Percentiles rank a stretch among this genome's conserved stretches.
These are phyloP conservation scores for Epichloe aotearoae DNA, from an alignment of 2,329 filamentous ascomycete genomes.

Conservation along the genomic window DNA sequence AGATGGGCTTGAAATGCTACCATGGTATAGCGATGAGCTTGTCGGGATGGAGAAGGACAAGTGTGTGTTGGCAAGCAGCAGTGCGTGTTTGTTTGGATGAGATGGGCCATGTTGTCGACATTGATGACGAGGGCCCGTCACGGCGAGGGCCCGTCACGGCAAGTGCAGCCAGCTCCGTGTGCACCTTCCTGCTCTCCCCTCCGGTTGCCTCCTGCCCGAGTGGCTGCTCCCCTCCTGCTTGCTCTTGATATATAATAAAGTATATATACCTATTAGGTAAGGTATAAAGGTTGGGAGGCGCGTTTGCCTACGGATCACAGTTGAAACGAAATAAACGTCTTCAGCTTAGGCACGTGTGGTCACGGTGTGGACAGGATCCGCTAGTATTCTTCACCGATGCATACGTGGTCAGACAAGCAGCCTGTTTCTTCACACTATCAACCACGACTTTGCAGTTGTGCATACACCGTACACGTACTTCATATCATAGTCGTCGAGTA, in stretches of 20 bases:
- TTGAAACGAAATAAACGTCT: too few species aligned
- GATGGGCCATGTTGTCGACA: not conserved
- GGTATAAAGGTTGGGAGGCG: too few species aligned
- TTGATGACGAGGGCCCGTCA: not conserved
- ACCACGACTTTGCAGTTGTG: not conserved
- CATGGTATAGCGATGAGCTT: not conserved
- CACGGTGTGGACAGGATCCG: not conserved
- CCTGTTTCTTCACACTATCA: not conserved
- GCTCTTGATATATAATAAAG: too few species aligned
- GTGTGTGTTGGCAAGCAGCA: not conserved
- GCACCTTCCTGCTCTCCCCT: too few species aligned
- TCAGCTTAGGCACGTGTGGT: too few species aligned
- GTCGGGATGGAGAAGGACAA: not conserved
- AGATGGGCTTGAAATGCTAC: not conserved
- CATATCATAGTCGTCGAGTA: not conserved
- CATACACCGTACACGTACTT: not conserved
- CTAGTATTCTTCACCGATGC: not conserved
- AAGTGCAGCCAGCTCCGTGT: too few species aligned
- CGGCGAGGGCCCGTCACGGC: too few species aligned
- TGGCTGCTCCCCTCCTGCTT: too few species aligned
- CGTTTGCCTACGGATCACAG: too few species aligned
- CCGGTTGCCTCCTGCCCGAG: too few species aligned
- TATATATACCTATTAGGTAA: too few species aligned
- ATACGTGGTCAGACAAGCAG: not conserved
- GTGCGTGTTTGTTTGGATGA: not conserved